Evolutionary conservation across 768 basidiomycete species (phyloP).

Genomic region (Candolleomyces eurysporus): DNA sequence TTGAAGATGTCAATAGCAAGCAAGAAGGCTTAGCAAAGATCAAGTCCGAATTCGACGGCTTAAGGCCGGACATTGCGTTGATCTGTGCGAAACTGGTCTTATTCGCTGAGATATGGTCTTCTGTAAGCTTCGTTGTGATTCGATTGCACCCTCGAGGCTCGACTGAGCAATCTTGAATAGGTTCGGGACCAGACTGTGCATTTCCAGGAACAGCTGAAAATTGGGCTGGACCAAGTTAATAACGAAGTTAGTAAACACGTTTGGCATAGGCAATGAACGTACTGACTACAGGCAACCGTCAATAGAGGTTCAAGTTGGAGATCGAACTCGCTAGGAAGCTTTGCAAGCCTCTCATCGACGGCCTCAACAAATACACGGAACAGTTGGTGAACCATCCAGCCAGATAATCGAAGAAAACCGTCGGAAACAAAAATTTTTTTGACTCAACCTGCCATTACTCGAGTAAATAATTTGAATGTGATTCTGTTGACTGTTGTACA

Average conservation of each 20-base stretch:
- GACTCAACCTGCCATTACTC: too few relatives aligned
- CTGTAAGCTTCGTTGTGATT: not conserved
- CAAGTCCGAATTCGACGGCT: not conserved
- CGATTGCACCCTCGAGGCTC: not conserved
- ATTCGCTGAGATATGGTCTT: not conserved
- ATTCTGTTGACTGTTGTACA: too few relatives aligned
- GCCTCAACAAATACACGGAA: too few relatives aligned
- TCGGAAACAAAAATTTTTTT: too few relatives aligned
- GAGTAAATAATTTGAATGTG: too few relatives aligned
- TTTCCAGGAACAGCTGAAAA: not conserved
- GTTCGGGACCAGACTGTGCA: not conserved
- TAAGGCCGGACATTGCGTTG: not conserved
- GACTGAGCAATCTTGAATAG: not conserved
- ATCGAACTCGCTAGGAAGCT: too few relatives aligned
- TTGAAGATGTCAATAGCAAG: not conserved
- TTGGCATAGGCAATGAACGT: not conserved
- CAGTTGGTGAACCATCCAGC: too few relatives aligned
- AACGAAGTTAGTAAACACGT: not conserved
- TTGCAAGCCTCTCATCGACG: too few relatives aligned
- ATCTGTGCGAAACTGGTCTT: not conserved
- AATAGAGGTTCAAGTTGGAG: too few relatives aligned
- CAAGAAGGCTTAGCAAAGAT: not conserved
- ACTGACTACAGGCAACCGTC: too few relatives aligned
- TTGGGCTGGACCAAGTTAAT: not conserved
- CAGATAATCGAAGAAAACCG: too few relatives aligned